These are phyloP conservation scores for Scedosporium minutisporum DNA, from an alignment of 2,329 filamentous ascomycete genomes.

Conservation along the genomic window DNA sequence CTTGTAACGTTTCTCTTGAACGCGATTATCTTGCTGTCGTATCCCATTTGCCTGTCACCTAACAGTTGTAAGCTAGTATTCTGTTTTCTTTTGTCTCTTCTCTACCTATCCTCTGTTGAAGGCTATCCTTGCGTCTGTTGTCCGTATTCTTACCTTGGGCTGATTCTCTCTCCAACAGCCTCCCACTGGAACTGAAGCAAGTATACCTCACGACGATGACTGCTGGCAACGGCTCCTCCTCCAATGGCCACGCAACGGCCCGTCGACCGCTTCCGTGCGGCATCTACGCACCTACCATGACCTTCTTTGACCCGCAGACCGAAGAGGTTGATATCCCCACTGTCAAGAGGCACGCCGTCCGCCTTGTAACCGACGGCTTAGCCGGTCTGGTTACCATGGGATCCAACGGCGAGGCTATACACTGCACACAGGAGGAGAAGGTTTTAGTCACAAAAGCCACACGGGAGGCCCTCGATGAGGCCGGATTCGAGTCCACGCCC, in stretches of 20 bases:
- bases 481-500: constrained; percentile 65
- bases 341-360: constrained; percentile 72
- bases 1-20: too few relatives aligned
- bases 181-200: not conserved
- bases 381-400: constrained; percentile 80
- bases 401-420: constrained; percentile 82
- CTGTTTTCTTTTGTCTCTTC: not conserved
- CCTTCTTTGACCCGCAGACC: constrained; percentile 75
- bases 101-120: not conserved
- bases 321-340: constrained; percentile 75
- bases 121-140: not conserved
- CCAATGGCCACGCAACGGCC: constrained; percentile 9
- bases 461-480: constrained; percentile 70
- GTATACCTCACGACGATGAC: constrained; percentile 10
- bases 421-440: constrained; percentile 73
- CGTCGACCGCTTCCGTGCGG: constrained; percentile 60
- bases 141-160: not conserved
- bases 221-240: constrained; percentile 11
- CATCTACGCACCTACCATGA: constrained; percentile 84
- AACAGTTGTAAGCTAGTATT: too few relatives aligned
- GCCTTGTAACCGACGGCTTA: constrained; percentile 67
- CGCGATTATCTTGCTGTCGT: too few relatives aligned
- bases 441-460: constrained; percentile 65
- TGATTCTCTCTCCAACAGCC: not conserved
- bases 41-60: too few relatives aligned